A percentile compares a stretch with the other conserved stretches of the same genome.
These are phyloP conservation scores for Hygrophoropsis aurantiaca DNA, from an alignment of 768 basidiomycete species.

Conservation along the genomic window DNA sequence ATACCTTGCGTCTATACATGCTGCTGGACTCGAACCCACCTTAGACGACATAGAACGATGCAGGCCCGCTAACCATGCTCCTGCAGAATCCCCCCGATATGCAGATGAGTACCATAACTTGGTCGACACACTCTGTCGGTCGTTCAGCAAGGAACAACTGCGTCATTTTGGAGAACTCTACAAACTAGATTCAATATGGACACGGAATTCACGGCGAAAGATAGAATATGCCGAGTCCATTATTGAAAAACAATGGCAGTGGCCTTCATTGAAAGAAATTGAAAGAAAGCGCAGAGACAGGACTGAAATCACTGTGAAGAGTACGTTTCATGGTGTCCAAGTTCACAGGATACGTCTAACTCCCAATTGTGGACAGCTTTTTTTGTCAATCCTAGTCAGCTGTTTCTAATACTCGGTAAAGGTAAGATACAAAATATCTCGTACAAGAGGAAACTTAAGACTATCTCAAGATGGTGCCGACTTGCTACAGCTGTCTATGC, in stretches of 20 bases:
- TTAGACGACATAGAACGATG: conserved; percentile 63
- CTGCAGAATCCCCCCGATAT: conserved; percentile 46
- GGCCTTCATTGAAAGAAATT: conserved; percentile 59
- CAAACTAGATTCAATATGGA: conserved; percentile 36
- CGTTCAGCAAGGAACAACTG: conserved; percentile 66
- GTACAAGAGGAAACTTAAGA: conserved; percentile 1
- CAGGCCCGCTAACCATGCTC: conserved; percentile 42
- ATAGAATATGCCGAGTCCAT: conserved; percentile 46
- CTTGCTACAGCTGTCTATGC: conserved; percentile 56
- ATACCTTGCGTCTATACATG: conserved; percentile 55
- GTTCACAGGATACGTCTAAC: conserved; percentile 3
- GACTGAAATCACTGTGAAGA: conserved; percentile 45
- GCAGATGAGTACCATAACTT: conserved; percentile 52
- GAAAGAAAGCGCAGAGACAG: conserved; percentile 48
- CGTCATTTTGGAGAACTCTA: conserved; percentile 52
- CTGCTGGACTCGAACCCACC: conserved; percentile 46
- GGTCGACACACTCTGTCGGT: conserved; percentile 51
- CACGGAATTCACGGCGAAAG: conserved; percentile 36
- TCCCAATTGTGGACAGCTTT: conserved; percentile 41
- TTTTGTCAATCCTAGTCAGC: conserved; percentile 53
- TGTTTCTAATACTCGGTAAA: conserved; percentile 73
- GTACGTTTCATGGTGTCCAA: conserved; percentile 36
- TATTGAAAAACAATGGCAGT: conserved; percentile 66
- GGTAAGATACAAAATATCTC: conserved; percentile 37
- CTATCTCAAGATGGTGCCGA: conserved; percentile 57